A percentile compares a stretch with the other conserved stretches of the same genome.
These are phyloP conservation scores for Sporodiniella umbellata DNA, from an alignment of 371 early-diverging fungal species.

Conservation along the genomic window DNA sequence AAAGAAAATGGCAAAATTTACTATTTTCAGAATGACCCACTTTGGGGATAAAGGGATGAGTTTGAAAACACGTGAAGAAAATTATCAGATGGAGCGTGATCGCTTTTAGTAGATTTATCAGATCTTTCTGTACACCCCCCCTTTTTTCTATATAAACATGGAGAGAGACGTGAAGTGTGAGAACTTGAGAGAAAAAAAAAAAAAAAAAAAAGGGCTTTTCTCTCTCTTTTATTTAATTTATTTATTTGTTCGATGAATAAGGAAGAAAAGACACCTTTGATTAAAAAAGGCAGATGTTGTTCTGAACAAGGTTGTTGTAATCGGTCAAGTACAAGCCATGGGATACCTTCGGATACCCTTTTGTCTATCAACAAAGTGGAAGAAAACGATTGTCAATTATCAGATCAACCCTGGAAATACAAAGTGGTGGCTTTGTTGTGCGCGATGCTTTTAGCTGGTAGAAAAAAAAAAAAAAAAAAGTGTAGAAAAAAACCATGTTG, in stretches of 20 bases:
- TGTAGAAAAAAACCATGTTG: slow-evolving; percentile 1
- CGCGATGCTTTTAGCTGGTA: slow-evolving; percentile 65
- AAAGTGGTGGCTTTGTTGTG: slow-evolving; percentile 61
- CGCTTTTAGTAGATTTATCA: no score
- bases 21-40: no score
- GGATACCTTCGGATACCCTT: background rate
- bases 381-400: slow-evolving; percentile 27
- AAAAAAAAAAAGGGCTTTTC: background rate
- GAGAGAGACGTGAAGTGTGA: no score
- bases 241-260: background rate
- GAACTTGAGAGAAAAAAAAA: background rate
- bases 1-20: no score
- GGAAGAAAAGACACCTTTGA: slow-evolving; percentile 7
- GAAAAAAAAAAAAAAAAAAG: background rate
- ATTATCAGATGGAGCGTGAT: no score
- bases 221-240: background rate
- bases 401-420: slow-evolving; percentile 55
- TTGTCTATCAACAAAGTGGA: slow-evolving; percentile 10
- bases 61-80: no score
- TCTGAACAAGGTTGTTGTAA: background rate
- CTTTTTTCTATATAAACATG: no score
- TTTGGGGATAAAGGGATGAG: no score
- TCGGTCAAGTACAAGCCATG: background rate
- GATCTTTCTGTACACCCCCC: no score
- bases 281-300: background rate